Conservation (phyloP, 2,329 filamentous ascomycete genomes). For the Microascus cirrosus region DNA sequence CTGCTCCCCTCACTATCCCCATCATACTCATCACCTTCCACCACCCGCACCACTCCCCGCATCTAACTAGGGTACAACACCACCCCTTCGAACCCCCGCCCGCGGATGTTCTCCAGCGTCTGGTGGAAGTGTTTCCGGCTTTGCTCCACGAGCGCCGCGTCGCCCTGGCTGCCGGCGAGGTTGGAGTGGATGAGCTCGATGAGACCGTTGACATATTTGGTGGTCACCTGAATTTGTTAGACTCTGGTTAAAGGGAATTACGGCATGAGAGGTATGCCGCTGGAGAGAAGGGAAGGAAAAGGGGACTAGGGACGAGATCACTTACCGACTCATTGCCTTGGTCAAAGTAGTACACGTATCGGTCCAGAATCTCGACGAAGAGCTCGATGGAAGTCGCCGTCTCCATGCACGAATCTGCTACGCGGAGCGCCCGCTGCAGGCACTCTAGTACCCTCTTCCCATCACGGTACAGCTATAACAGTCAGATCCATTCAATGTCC, state of each 20-base stretch:
- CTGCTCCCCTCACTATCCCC: not conserved
- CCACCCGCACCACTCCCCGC: not conserved
- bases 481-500: not conserved
- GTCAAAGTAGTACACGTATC: slow-evolving; percentile 99
- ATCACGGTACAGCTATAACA: slow-evolving; percentile 77
- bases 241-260: not conserved
- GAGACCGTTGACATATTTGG: slow-evolving; percentile 93
- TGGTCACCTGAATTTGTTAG: slow-evolving; percentile 52
- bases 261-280: no score
- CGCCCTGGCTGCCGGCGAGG: slow-evolving; percentile 71
- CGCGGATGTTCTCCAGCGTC: slow-evolving; percentile 86
- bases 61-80: slow-evolving; percentile 50
- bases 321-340: slow-evolving; percentile 89
- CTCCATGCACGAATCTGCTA: slow-evolving; percentile 98
- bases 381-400: slow-evolving; percentile 93
- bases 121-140: slow-evolving; percentile 91
- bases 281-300: not conserved
- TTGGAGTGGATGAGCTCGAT: slow-evolving; percentile 99
- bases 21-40: not conserved
- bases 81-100: slow-evolving; percentile 86
- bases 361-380: slow-evolving; percentile 95
- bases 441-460: slow-evolving; percentile 96
- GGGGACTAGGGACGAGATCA: not conserved
- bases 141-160: slow-evolving; percentile 72
- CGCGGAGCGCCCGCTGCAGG: slow-evolving; percentile 84